Evolutionary conservation across 768 basidiomycete species (phyloP).

Genomic region (Rubroboletus pulcherrimus): DNA sequence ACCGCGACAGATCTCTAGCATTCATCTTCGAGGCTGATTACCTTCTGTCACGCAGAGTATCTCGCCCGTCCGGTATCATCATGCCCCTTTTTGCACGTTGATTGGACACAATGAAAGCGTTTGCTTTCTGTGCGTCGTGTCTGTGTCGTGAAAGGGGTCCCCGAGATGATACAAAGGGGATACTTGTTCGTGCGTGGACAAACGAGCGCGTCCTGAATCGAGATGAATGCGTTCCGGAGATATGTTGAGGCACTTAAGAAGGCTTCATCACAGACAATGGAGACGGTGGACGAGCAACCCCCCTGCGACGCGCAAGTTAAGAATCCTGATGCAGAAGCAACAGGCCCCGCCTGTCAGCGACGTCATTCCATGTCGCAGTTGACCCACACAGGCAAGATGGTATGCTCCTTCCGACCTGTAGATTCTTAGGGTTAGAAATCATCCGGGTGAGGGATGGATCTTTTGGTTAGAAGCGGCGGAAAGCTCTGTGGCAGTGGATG

Average conservation of each 20-base stretch:
- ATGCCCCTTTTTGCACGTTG: constrained; percentile 36
- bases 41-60: constrained; percentile 25
- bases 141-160: constrained; percentile 36
- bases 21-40: constrained; percentile 8
- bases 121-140: constrained; percentile 25
- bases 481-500: constrained; percentile 29
- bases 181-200: constrained; percentile 39
- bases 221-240: constrained; percentile 51
- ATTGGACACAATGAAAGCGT: constrained; percentile 23
- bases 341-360: constrained; percentile 16
- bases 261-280: constrained; percentile 41
- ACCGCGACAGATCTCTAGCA: constrained; percentile 53
- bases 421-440: constrained; percentile 61
- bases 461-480: constrained; percentile 47
- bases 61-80: constrained; percentile 49
- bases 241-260: constrained; percentile 35
- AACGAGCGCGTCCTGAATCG: constrained; percentile 16
- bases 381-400: constrained; percentile 24
- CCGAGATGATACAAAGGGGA: constrained; percentile 49
- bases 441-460: constrained; percentile 43
- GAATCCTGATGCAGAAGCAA: constrained; percentile 1
- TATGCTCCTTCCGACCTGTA: constrained; percentile 32
- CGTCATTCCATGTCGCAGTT: constrained; percentile 18
- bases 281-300: constrained; percentile 17
- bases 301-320: constrained; percentile 8